These are phyloP conservation scores for Mortierella polycephala DNA, from an alignment of 371 early-diverging fungal genomes.

Conservation along the genomic window DNA sequence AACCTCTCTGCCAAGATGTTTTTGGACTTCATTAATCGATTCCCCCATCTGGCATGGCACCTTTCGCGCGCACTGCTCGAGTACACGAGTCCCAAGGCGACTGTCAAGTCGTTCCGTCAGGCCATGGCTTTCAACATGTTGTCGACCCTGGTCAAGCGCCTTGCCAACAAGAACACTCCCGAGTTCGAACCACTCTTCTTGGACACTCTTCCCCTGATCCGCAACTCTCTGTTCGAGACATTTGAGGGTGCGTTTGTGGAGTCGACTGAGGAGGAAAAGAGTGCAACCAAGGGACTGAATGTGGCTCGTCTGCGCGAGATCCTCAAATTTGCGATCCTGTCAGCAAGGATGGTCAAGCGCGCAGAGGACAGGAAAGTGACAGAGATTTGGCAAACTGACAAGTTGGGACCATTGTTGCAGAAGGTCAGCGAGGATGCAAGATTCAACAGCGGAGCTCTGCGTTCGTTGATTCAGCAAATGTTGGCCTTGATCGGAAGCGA, in stretches of 20 bases:
- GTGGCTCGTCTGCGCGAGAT: conserved; percentile 58
- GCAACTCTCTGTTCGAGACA: conserved; percentile 53
- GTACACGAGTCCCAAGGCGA: conserved; percentile 62
- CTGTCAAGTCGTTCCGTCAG: conserved; percentile 75
- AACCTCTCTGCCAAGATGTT: conserved; percentile 73
- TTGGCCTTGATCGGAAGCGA: conserved; percentile 52
- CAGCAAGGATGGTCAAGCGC: conserved; percentile 52
- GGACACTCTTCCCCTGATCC: conserved; percentile 48
- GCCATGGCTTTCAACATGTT: conserved; percentile 68
- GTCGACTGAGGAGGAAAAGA: conserved; percentile 57
- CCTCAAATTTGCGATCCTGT: conserved; percentile 53
- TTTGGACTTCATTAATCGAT: conserved; percentile 69
- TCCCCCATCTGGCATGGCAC: conserved; percentile 71
- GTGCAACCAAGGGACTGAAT: conserved; percentile 46
- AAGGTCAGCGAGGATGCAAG: conserved; percentile 44
- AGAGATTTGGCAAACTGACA: conserved; percentile 50
- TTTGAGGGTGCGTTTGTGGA: conserved; percentile 47
- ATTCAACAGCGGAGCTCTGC: conserved; percentile 52
- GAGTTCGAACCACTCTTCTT: conserved; percentile 43
- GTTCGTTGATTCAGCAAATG: conserved; percentile 46
- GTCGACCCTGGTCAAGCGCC: conserved; percentile 59
- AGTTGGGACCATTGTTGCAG: conserved; percentile 46
- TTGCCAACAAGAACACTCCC: conserved; percentile 56
- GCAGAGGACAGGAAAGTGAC: conserved; percentile 35
- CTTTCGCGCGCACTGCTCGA: conserved; percentile 64